A percentile compares a stretch with the other conserved stretches of the same genome.
Conservation (phyloP, 768 basidiomycete genomes). For the Paxillus rubicundulus region DNA sequence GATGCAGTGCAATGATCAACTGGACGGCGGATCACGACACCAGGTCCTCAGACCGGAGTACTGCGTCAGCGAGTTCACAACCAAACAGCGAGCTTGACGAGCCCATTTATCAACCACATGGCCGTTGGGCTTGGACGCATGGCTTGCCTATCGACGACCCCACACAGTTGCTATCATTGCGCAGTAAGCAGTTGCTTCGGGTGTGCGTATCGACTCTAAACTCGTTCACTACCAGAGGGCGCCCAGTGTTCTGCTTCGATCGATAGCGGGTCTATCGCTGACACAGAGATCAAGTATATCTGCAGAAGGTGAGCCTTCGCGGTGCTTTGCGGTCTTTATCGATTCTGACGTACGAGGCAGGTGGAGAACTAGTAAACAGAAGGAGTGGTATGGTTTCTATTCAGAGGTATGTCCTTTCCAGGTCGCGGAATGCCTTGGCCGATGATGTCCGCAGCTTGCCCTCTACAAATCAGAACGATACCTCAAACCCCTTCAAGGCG, state of each 20-base stretch:
- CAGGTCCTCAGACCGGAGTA: not conserved
- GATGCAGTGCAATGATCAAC: slow-evolving; percentile 28
- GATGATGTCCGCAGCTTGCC: slow-evolving; percentile 41
- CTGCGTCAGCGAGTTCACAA: not conserved
- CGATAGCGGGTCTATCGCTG: slow-evolving; percentile 31
- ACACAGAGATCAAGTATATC: slow-evolving; percentile 32
- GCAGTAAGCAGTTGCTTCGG: slow-evolving; percentile 15
- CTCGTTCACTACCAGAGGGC: slow-evolving; percentile 28
- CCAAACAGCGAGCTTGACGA: slow-evolving; percentile 14
- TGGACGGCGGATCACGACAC: slow-evolving; percentile 17
- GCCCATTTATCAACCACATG: slow-evolving; percentile 32
- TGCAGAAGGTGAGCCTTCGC: slow-evolving; percentile 33
- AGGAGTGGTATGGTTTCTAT: slow-evolving; percentile 39
- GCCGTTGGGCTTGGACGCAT: slow-evolving; percentile 31
- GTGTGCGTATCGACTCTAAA: not conserved
- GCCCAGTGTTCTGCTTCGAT: slow-evolving; percentile 37
- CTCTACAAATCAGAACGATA: slow-evolving; percentile 47
- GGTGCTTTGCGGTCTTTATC: not conserved
- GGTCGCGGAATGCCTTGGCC: slow-evolving; percentile 5
- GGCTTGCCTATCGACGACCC: slow-evolving; percentile 27
- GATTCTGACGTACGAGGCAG: slow-evolving; percentile 18
- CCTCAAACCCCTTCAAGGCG: slow-evolving; percentile 51
- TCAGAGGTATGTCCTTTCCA: slow-evolving; percentile 33
- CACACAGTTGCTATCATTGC: slow-evolving; percentile 24
- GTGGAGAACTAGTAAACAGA: slow-evolving; percentile 32